These are phyloP conservation scores for Lentinula novae-zelandiae DNA, from an alignment of 1,284 basidiomycete species.

Conservation along the genomic window DNA sequence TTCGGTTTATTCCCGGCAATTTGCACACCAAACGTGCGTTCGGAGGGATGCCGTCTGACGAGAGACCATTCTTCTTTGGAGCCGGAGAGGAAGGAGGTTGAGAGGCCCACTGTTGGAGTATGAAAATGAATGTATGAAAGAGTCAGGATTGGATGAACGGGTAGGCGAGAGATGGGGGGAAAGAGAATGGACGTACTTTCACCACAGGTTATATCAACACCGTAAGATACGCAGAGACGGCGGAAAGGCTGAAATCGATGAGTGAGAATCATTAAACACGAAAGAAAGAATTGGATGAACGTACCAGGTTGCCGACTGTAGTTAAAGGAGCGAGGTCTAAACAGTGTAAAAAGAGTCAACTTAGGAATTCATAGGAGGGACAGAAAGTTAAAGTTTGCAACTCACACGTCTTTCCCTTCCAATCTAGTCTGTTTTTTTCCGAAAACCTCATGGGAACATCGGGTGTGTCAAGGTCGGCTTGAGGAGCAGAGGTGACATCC, in stretches of 20 bases:
- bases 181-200: slow-evolving; percentile 59
- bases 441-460: slow-evolving; percentile 69
- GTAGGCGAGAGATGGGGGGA: background rate
- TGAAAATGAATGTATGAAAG: slow-evolving; percentile 3
- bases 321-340: slow-evolving; percentile 91
- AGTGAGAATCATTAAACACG: too few species aligned
- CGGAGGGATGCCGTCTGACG: slow-evolving; percentile 82
- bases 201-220: slow-evolving; percentile 93
- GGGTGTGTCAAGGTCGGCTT: slow-evolving; percentile 46
- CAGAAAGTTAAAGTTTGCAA: slow-evolving; percentile 9
- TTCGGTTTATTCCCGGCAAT: slow-evolving; percentile 76
- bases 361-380: background rate
- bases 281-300: slow-evolving; percentile 21
- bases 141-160: too few species aligned
- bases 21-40: slow-evolving; percentile 90
- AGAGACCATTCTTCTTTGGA: slow-evolving; percentile 92
- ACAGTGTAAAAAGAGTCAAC: background rate
- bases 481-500: slow-evolving; percentile 6
- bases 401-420: slow-evolving; percentile 85
- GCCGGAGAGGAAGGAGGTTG: slow-evolving; percentile 76
- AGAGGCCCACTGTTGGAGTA: slow-evolving; percentile 65
- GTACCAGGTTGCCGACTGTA: slow-evolving; percentile 90
- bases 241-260: slow-evolving; percentile 70
- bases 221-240: slow-evolving; percentile 80
- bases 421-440: slow-evolving; percentile 88